Conservation (phyloP, 2,329 filamentous ascomycete species). For the Clonostachys rosea region DNA sequence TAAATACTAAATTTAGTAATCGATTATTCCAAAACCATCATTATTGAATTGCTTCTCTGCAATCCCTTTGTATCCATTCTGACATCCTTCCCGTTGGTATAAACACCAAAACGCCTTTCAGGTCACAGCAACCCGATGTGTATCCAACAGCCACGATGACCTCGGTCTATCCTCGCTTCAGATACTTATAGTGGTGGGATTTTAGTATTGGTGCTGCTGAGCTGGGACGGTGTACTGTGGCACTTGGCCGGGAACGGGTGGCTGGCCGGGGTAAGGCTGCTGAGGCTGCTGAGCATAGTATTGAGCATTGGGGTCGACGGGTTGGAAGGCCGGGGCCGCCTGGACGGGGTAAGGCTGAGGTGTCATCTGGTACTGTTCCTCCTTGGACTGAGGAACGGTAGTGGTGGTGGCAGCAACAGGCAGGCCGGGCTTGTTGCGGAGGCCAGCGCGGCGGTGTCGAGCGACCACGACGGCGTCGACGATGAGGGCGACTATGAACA, state of each 20-base stretch:
- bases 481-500: conserved; percentile 33
- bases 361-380: conserved; percentile 3
- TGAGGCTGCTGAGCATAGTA: conserved; percentile 4
- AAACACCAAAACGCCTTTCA: too few species aligned
- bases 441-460: conserved; percentile 36
- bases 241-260: background rate
- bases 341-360: background rate
- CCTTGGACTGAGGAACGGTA: conserved; percentile 1
- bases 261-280: conserved; percentile 5
- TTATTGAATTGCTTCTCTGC: too few species aligned
- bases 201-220: too few species aligned
- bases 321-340: background rate
- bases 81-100: too few species aligned
- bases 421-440: conserved; percentile 25
- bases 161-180: too few species aligned
- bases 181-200: too few species aligned
- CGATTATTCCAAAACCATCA: too few species aligned
- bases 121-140: too few species aligned
- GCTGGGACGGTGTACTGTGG: conserved; percentile 2
- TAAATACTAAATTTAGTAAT: too few species aligned
- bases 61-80: too few species aligned
- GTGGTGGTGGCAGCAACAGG: conserved; percentile 2
- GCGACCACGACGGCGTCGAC: conserved; percentile 34
- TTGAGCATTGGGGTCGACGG: conserved; percentile 6
- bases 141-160: too few species aligned